These are phyloP conservation scores for Colletotrichum destructivum DNA, from an alignment of 2,329 filamentous ascomycete species.

Conservation along the genomic window DNA sequence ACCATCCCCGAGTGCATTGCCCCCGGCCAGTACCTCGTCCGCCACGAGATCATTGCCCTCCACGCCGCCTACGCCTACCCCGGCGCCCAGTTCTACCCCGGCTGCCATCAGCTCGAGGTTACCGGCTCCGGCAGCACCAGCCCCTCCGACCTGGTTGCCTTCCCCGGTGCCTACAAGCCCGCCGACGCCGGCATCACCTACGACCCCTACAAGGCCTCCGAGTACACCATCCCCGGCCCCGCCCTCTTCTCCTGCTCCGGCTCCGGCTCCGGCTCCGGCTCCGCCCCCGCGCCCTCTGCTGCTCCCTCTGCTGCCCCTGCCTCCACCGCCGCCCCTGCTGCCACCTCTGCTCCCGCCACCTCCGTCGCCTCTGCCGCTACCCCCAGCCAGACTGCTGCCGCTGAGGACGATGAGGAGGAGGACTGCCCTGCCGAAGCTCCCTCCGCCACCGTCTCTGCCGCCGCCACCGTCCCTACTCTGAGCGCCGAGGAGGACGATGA, in stretches of 20 bases:
- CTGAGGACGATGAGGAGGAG: neutral
- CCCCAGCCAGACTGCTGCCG: conserved; percentile 11
- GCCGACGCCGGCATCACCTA: conserved; percentile 64
- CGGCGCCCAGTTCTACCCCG: conserved; percentile 67
- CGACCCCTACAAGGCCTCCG: conserved; percentile 61
- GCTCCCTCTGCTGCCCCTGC: conserved; percentile 5
- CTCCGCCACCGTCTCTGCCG: neutral
- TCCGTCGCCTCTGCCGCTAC: conserved; percentile 18
- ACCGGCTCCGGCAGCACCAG: conserved; percentile 59
- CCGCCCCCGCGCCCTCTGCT: conserved; percentile 2
- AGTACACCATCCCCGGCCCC: conserved; percentile 65
- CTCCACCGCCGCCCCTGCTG: conserved; percentile 2
- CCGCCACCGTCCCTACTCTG: conserved; percentile 16
- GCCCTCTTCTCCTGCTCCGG: conserved; percentile 60
- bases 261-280: conserved; percentile 24
- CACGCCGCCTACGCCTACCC: conserved; percentile 61
- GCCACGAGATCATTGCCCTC: conserved; percentile 67
- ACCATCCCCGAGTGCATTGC: conserved; percentile 65
- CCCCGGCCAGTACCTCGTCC: conserved; percentile 66
- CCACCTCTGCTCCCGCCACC: conserved; percentile 15
- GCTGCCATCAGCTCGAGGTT: conserved; percentile 68
- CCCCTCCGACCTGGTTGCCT: conserved; percentile 57
- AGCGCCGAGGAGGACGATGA: conserved; percentile 14
- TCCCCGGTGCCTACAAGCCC: conserved; percentile 65
- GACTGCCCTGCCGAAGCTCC: conserved; percentile 12